Evolutionary conservation across 2,329 filamentous ascomycete species (phyloP).

Genomic region (Chrysoporthe deuterocubensis): DNA sequence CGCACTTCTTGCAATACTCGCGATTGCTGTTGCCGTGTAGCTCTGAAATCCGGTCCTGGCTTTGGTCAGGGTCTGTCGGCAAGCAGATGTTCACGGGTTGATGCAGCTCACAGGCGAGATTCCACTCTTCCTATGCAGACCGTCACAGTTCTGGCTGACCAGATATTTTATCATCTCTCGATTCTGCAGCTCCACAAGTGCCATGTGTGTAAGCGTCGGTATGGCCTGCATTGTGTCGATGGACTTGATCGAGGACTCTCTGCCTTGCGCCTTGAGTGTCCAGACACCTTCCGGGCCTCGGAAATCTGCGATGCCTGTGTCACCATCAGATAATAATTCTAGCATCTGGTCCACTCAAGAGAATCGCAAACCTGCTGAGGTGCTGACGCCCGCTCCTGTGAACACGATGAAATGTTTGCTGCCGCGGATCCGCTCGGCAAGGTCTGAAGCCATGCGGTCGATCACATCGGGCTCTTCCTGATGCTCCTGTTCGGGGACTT

Average conservation of each 20-base stretch:
- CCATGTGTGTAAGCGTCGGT: constrained; percentile 52
- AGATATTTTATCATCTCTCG: constrained; percentile 20
- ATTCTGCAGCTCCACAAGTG: constrained; percentile 35
- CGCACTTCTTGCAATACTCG: constrained; percentile 49
- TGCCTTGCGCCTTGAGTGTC: constrained; percentile 49
- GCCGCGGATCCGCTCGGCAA: constrained; percentile 43
- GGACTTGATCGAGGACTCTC: constrained; percentile 37
- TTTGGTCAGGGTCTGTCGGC: background rate
- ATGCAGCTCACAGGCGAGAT: constrained; percentile 44
- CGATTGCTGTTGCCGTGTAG: constrained; percentile 53
- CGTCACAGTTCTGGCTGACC: constrained; percentile 47
- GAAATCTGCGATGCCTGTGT: constrained; percentile 51
- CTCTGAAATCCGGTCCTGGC: constrained; percentile 48
- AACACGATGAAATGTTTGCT: constrained; percentile 53
- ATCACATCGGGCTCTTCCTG: constrained; percentile 36
- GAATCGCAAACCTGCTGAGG: constrained; percentile 45
- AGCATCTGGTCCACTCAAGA: background rate
- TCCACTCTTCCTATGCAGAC: constrained; percentile 49
- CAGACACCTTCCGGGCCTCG: constrained; percentile 51
- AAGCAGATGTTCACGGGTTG: background rate
- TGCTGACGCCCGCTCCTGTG: constrained; percentile 52
- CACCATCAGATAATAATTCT: background rate
- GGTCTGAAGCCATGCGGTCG: constrained; percentile 42
- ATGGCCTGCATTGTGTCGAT: constrained; percentile 48
- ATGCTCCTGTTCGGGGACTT: constrained; percentile 30